Percentiles rank a stretch among this genome's conserved stretches.
phyloP scores from a whole-genome alignment of 2,329 filamentous ascomycete genomes.

The Cordyceps militaris region DNA sequence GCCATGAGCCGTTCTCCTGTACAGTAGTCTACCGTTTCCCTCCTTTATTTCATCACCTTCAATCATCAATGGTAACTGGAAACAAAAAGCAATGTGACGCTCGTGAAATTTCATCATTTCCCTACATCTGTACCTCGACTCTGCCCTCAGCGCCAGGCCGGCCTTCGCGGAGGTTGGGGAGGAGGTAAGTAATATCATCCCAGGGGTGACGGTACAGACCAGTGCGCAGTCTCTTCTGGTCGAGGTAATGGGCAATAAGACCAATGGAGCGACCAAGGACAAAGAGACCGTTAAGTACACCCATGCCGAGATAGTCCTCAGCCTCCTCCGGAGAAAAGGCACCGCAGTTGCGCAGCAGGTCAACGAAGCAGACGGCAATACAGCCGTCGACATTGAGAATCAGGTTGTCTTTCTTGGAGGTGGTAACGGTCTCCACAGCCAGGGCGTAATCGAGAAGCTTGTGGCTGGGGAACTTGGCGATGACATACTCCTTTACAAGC shows the following conservation, averaged over 20 bases:
- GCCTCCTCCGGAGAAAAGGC: conserved; percentile 94
- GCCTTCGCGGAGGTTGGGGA: conserved; percentile 69
- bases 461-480: conserved; percentile 94
- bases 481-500: conserved; percentile 97
- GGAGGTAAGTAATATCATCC: conserved; percentile 95
- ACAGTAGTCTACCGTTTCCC: conserved; percentile 7
- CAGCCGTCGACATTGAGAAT: conserved; percentile 99
- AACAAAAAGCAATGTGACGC: conserved; percentile 21
- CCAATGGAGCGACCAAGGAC: conserved; percentile 94
- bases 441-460: conserved; percentile 99
- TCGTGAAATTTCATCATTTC: conserved; percentile 20
- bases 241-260: conserved; percentile 98
- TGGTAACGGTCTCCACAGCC: conserved; percentile 95
- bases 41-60: conserved; percentile 7
- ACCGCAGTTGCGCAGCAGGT: conserved; percentile 94
- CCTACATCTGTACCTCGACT: conserved; percentile 78
- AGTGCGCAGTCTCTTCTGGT: conserved; percentile 98
- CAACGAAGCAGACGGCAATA: conserved; percentile 97
- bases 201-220: conserved; percentile 98
- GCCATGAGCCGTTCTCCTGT: background rate
- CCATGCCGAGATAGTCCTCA: conserved; percentile 98
- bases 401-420: conserved; percentile 99
- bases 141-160: conserved; percentile 72
- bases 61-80: conserved; percentile 10
- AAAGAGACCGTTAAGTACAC: conserved; percentile 98